A percentile compares a stretch with the other conserved stretches of the same genome.
phyloP scores from a whole-genome alignment of 495 filamentous ascomycete species.

The Talaromyces proteolyticus region DNA sequence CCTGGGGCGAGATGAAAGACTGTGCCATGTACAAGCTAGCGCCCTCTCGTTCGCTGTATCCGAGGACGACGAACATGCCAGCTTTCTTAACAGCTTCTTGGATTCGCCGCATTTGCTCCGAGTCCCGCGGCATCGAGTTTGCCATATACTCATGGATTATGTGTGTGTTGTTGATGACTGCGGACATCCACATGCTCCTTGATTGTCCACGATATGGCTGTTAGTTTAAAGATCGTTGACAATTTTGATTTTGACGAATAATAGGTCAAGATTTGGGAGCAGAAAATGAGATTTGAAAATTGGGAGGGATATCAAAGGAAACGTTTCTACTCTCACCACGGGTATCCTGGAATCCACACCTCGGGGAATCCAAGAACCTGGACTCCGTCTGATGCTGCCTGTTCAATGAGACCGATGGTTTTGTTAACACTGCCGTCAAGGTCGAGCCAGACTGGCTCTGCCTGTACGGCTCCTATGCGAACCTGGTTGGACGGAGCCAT shows the following conservation, averaged over 20 bases:
- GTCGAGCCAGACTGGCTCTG: conserved; percentile 23
- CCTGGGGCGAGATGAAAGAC: conserved; percentile 39
- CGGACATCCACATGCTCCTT: conserved; percentile 4
- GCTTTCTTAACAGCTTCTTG: conserved; percentile 14
- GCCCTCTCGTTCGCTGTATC: conserved; percentile 41
- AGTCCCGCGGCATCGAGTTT: conserved; percentile 21
- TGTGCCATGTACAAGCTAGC: conserved; percentile 49
- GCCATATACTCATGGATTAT: conserved; percentile 20
- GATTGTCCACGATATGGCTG: background rate
- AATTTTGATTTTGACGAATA: background rate
- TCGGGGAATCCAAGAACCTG: conserved; percentile 31
- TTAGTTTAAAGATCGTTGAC: conserved; percentile 15
- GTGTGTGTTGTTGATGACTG: conserved; percentile 1
- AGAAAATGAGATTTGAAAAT: no score
- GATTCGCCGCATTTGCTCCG: conserved; percentile 23
- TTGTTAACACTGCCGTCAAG: conserved; percentile 24
- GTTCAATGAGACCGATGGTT: conserved; percentile 18
- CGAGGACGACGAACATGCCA: conserved; percentile 28
- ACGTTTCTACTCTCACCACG: conserved; percentile 18
- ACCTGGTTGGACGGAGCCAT: background rate
- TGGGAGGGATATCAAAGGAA: no score
- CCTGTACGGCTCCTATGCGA: conserved; percentile 11
- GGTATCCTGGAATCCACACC: conserved; percentile 33
- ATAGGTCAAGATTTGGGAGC: no score
- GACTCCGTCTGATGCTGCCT: conserved; percentile 18